A percentile compares a stretch with the other conserved stretches of the same genome.
These are phyloP conservation scores for Warburgia ugandensis DNA, from an alignment of 164 flowering plant genomes.

Conservation along the genomic window DNA sequence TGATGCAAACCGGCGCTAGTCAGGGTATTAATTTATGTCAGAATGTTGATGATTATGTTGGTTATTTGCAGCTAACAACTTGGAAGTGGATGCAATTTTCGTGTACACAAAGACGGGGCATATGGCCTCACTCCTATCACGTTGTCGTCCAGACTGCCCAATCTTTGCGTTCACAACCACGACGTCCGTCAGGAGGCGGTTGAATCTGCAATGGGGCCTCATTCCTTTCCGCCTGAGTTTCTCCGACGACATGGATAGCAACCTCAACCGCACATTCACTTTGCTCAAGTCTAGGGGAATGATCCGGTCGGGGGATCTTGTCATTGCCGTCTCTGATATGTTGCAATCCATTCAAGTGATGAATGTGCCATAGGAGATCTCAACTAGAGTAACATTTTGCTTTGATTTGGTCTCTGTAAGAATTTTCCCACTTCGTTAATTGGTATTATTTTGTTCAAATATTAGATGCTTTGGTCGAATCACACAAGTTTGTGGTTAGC, in stretches of 20 bases:
- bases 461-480: too few relatives aligned
- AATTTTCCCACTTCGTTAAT: too few relatives aligned
- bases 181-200: conserved; percentile 70
- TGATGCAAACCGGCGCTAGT: too few relatives aligned
- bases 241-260: conserved; percentile 92
- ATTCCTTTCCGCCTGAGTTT: conserved; percentile 85
- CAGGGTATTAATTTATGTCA: not conserved
- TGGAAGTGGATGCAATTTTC: conserved; percentile 87
- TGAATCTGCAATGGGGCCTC: conserved; percentile 94
- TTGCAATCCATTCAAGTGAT: conserved; percentile 94
- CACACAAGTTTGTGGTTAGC: too few relatives aligned
- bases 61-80: conserved; percentile 66
- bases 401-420: too few relatives aligned
- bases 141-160: conserved; percentile 97
- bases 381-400: too few relatives aligned
- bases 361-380: conserved; percentile 82
- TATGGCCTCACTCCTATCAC: conserved; percentile 96
- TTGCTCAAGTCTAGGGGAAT: conserved; percentile 88
- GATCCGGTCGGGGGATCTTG: conserved; percentile 87
- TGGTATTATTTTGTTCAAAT: too few relatives aligned
- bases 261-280: conserved; percentile 79
- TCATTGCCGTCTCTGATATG: conserved; percentile 92
- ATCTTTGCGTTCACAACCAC: conserved; percentile 85
- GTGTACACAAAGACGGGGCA: conserved; percentile 82
- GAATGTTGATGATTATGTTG: not conserved